These are phyloP conservation scores for Linderniella brevidens DNA, from an alignment of 257 asterid species.

Conservation along the genomic window DNA sequence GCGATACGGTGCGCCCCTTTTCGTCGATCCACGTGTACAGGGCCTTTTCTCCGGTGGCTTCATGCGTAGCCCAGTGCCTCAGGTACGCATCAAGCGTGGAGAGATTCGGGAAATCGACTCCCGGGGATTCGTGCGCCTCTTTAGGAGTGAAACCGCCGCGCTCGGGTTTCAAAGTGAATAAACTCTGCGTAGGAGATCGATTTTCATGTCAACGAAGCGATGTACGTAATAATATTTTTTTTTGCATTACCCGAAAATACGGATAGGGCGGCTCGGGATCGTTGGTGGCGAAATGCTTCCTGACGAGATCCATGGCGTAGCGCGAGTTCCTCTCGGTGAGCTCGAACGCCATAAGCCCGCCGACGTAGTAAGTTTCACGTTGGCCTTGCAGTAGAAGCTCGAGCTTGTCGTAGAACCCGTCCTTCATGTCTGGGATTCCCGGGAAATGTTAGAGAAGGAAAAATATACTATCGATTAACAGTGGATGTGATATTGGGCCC, in stretches of 20 bases:
- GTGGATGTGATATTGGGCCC: too few relatives aligned
- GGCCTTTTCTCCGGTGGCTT: slow-evolving; percentile 18
- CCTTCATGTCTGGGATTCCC: slow-evolving; percentile 50
- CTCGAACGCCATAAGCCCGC: slow-evolving; percentile 90
- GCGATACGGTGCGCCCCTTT: slow-evolving; percentile 29
- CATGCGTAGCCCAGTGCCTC: slow-evolving; percentile 41
- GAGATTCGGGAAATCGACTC: slow-evolving; percentile 25
- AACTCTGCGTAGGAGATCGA: slow-evolving; percentile 13
- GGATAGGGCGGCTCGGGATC: slow-evolving; percentile 37
- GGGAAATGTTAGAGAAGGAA: too few relatives aligned
- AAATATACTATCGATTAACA: too few relatives aligned
- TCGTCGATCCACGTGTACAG: slow-evolving; percentile 53
- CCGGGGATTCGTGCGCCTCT: slow-evolving; percentile 23
- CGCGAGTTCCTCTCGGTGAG: slow-evolving; percentile 74
- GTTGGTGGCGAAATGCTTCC: slow-evolving; percentile 42
- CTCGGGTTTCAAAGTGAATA: slow-evolving; percentile 23
- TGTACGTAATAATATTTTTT: neutral
- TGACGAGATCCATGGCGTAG: slow-evolving; percentile 39
- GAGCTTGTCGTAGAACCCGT: slow-evolving; percentile 53
- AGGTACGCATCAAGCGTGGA: slow-evolving; percentile 28
- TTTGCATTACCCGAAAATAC: slow-evolving; percentile 43
- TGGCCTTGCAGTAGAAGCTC: slow-evolving; percentile 67
- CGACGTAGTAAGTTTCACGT: slow-evolving; percentile 47
- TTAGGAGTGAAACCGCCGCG: slow-evolving; percentile 8
- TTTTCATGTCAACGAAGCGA: too few relatives aligned